Evolutionary conservation across 805 yeast species (phyloP).

Genomic region (Wickerhamomyces hampshirensis): DNA sequence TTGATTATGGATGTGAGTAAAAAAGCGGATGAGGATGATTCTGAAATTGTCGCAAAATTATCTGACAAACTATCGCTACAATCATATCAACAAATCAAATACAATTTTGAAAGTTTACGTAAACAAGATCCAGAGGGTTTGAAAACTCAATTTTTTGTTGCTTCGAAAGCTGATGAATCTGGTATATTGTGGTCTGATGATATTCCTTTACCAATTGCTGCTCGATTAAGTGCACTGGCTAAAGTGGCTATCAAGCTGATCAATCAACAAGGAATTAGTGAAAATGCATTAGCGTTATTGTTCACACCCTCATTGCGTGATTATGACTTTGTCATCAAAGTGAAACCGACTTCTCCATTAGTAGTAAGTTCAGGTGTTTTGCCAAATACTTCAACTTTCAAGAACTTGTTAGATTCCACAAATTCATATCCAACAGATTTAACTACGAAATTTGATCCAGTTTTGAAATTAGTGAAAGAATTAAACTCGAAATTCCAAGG

Average conservation of each 20-base stretch:
- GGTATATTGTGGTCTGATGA: conserved; percentile 79
- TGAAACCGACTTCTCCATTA: conserved; percentile 42
- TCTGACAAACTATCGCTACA: conserved; percentile 60
- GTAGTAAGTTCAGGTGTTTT: conserved; percentile 51
- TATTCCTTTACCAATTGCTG: conserved; percentile 68
- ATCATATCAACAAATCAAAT: conserved; percentile 55
- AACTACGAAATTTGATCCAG: conserved; percentile 53
- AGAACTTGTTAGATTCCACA: conserved; percentile 43
- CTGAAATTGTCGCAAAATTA: conserved; percentile 38
- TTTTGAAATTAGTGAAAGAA: conserved; percentile 54
- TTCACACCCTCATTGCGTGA: conserved; percentile 83
- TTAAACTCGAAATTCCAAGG: conserved; percentile 60
- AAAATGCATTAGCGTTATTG: conserved; percentile 44
- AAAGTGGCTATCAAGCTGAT: conserved; percentile 63
- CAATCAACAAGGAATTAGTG: conserved; percentile 38
- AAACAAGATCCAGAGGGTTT: conserved; percentile 77
- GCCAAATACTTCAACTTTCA: conserved; percentile 43
- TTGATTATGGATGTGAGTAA: conserved; percentile 72
- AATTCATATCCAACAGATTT: conserved; percentile 33
- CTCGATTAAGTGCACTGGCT: conserved; percentile 83
- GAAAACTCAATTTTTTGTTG: conserved; percentile 76
- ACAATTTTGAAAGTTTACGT: conserved; percentile 64
- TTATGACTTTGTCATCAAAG: conserved; percentile 71
- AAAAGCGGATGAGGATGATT: conserved; percentile 34
- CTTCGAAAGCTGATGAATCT: conserved; percentile 77